Base-by-base conservation (phyloP, 2,329 filamentous ascomycete species). In the Botrytis sinoallii region DNA sequence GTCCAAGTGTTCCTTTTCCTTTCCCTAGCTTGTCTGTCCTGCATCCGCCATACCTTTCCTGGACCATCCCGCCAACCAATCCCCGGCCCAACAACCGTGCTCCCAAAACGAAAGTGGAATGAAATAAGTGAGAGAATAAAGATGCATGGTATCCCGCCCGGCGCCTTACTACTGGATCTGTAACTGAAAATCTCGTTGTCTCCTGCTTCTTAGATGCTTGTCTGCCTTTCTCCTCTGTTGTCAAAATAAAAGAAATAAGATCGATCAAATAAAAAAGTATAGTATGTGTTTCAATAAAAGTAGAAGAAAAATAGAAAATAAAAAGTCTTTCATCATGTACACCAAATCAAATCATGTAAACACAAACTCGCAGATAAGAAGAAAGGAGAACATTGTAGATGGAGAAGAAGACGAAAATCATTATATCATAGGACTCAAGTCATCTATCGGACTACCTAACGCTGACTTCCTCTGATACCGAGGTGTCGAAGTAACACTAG, bases 351-450 rank as follows among this genome's bases (percentile, higher is more conserved):
- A 32, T 68, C 65, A 57, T 29, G 18, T 14, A 68, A 40, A 57
- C 16, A 68, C 20, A 42, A 64, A 20, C 35, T 55, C 9, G 46
- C 46, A 4, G 14, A 57, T 22, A 68, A 46, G 48, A 68, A 55
- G 16, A 67, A 55, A 12, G 29, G 48, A 44, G 16, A 25, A 5
- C 12, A 18, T 57, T 40, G 22, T 14, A 29, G 44, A 57, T n/a
- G 29, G 59, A 65, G 75, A 74, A 78, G 69, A 73, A 71, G 73
- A 66, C 46, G 32, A 40, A 29, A 42, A 40, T 38, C 32, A 35
- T 82, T 79, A 86, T 77, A 86, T 86, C 85, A 87, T 86, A 72
- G 85, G 86, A 22, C 83, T 80, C 46, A 84, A 78, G 44, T 82
- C 82, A 48, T 86, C 82, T 59, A 84, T 77, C 6, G 82, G 79